Evolutionary conservation across 2,329 filamentous ascomycete species (phyloP).

Genomic region (Exophiala mesophila): DNA sequence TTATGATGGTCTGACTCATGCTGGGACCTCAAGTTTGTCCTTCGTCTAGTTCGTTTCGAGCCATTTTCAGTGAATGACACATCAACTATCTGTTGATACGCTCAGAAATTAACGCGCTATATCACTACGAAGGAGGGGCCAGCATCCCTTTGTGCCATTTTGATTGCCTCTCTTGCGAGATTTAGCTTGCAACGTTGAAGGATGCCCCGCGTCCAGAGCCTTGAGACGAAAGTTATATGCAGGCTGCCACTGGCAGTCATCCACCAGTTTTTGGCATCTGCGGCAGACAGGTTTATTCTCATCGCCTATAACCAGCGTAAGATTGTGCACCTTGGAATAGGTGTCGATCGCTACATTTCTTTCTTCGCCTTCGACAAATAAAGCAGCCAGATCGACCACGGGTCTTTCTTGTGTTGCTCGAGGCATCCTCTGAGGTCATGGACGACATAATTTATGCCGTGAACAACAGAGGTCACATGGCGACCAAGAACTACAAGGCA

Average conservation of each 20-base stretch:
- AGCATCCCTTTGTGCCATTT: background rate
- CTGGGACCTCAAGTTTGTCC: background rate
- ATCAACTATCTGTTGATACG: conserved; percentile 3
- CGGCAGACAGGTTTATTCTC: conserved; percentile 3
- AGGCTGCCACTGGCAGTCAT: conserved; percentile 5
- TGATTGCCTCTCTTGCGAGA: background rate
- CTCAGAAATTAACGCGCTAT: background rate
- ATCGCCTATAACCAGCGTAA: conserved; percentile 2
- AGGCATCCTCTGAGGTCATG: background rate
- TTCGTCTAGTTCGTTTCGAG: background rate
- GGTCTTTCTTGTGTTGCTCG: background rate
- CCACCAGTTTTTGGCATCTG: background rate
- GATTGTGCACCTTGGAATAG: background rate
- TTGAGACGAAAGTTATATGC: conserved; percentile 1
- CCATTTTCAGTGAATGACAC: conserved; percentile 1
- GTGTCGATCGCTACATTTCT: background rate
- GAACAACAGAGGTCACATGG: background rate
- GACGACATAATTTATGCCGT: background rate
- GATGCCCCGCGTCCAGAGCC: conserved; percentile 3
- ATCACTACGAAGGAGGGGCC: background rate
- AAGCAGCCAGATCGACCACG: background rate
- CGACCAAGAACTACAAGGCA: background rate
- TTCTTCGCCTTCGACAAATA: background rate
- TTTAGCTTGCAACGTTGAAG: conserved; percentile 3
- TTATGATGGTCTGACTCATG: too few relatives aligned